A percentile compares a stretch with the other conserved stretches of the same genome.
phyloP scores from a whole-genome alignment of 148 eudicot genomes.

The Polygonum aviculare region DNA sequence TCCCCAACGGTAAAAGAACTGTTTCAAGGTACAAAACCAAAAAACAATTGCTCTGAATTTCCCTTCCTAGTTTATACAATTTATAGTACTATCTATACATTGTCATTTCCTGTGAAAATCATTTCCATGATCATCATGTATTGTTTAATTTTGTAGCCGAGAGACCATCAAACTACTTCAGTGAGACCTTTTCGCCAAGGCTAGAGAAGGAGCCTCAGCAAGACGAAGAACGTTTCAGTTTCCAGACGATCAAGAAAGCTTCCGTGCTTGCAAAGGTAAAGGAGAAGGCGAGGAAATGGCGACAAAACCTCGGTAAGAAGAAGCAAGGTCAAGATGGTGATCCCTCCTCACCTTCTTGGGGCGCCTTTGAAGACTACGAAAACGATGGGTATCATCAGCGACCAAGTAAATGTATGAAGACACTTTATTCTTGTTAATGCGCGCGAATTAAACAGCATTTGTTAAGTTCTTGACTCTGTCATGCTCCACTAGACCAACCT shows the following conservation, averaged over 20 bases:
- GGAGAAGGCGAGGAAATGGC: slow-evolving; percentile 64
- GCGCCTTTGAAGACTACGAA: slow-evolving; percentile 38
- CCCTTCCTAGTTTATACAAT: not conserved
- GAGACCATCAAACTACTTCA: slow-evolving; percentile 23
- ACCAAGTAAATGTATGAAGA: slow-evolving; percentile 23
- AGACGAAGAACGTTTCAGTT: slow-evolving; percentile 28
- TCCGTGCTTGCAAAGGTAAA: slow-evolving; percentile 59
- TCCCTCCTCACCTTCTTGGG: slow-evolving; percentile 28
- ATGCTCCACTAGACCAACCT: too few species aligned
- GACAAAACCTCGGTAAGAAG: slow-evolving; percentile 29
- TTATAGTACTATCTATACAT: too few species aligned
- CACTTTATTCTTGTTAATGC: not conserved
- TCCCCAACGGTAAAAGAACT: slow-evolving; percentile 38
- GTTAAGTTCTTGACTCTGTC: too few species aligned
- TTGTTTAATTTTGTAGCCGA: slow-evolving; percentile 25
- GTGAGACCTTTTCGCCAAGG: slow-evolving; percentile 23
- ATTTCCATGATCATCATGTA: not conserved
- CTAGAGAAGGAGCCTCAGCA: slow-evolving; percentile 30
- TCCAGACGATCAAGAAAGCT: slow-evolving; percentile 39
- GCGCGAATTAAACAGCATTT: not conserved
- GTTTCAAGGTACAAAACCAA: slow-evolving; percentile 34
- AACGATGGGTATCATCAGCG: slow-evolving; percentile 28
- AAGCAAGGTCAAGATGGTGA: slow-evolving; percentile 26
- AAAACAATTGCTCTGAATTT: not conserved
- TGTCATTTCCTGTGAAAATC: not conserved